Conservation (phyloP, 139 green algal genomes). For the Zygnema circumcarinatum region DNA sequence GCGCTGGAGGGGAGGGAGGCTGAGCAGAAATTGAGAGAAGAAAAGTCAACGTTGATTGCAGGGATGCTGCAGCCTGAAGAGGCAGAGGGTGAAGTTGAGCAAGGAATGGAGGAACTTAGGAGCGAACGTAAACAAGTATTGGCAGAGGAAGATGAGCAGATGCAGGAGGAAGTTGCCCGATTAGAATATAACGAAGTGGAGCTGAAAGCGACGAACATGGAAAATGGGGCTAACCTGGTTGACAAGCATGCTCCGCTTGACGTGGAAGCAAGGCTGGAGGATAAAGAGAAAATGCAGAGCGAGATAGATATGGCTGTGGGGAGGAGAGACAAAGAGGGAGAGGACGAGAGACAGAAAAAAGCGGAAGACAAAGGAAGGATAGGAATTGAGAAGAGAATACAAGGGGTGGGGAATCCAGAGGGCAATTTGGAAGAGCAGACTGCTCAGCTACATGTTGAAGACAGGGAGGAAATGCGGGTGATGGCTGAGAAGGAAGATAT, state of each 20-base stretch:
- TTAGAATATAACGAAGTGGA: neutral
- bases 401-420: neutral
- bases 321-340: neutral
- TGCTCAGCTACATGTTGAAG: no score
- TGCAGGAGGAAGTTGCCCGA: no score
- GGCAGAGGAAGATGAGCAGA: no score
- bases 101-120: neutral
- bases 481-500: slow-evolving; percentile 3
- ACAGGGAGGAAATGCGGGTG: neutral
- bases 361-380: neutral
- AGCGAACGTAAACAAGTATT: neutral
- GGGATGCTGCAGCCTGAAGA: neutral
- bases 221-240: neutral
- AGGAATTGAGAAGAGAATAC: neutral
- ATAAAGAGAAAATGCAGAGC: neutral
- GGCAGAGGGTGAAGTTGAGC: neutral
- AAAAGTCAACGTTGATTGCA: neutral
- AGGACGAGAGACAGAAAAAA: neutral
- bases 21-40: slow-evolving; percentile 30
- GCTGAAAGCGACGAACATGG: neutral
- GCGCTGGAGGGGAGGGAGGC: neutral
- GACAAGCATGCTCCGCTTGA: no score
- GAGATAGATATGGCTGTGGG: neutral
- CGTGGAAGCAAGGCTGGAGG: neutral
- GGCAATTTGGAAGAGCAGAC: no score